A percentile compares a stretch with the other conserved stretches of the same genome.
Conservation (phyloP, 2,329 filamentous ascomycete species). For the Botryotinia convoluta region DNA sequence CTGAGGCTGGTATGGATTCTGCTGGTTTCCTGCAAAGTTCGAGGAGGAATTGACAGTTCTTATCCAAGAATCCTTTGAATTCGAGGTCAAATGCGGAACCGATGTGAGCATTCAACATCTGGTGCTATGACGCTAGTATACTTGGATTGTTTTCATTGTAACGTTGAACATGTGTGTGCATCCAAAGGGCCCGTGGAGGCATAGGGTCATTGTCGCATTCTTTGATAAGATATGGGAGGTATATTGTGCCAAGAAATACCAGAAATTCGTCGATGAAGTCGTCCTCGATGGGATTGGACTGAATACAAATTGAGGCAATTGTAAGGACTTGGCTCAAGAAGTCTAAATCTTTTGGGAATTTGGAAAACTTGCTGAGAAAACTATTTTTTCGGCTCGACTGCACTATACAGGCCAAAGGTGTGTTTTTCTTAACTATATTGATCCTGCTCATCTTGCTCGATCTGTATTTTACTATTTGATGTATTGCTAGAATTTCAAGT, state of each 20-base stretch:
- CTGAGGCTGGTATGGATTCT: neutral
- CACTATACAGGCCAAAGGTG: neutral
- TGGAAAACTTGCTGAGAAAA: accelerated
- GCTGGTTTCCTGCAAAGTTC: neutral
- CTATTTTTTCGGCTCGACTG: accelerated
- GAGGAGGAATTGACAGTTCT: neutral
- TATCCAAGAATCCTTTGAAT: neutral
- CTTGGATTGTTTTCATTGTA: accelerated
- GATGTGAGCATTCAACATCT: neutral
- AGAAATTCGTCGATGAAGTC: accelerated
- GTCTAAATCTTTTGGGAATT: neutral
- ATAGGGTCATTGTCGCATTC: neutral
- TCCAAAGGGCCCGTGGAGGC: neutral
- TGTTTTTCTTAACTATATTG: neutral
- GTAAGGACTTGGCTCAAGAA: neutral
- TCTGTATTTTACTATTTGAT: neutral
- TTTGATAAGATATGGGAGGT: neutral
- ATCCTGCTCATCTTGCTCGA: too few relatives aligned
- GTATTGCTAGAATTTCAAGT: neutral
- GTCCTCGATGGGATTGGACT: neutral
- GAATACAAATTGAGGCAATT: neutral
- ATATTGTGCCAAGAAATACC: neutral
- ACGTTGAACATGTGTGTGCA: accelerated
- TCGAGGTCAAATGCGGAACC: neutral
- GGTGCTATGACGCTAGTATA: accelerated